A percentile compares a stretch with the other conserved stretches of the same genome.
phyloP scores from a whole-genome alignment of 2,329 filamentous ascomycete species.

The Alternaria novae-zelandiae region DNA sequence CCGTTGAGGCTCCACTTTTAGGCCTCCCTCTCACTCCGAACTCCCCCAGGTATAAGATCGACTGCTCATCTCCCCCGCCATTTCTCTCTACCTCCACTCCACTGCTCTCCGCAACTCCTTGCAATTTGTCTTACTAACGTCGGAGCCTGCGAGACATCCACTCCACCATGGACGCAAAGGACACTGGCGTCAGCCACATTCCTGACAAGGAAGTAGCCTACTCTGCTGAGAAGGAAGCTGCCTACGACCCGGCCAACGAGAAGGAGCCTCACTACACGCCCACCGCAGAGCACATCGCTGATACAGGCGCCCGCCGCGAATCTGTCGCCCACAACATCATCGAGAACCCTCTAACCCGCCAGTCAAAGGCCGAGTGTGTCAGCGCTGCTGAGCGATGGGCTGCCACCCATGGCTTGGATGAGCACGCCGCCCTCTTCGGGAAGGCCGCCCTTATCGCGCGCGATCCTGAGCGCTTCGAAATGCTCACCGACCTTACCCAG shows the following conservation, averaged over 20 bases:
- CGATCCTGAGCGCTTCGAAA: conserved; percentile 68
- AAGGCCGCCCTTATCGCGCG: conserved; percentile 78
- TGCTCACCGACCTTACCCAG: conserved; percentile 65
- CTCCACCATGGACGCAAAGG: conserved; percentile 11
- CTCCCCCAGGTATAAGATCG: conserved; percentile 10
- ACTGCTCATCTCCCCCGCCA: neutral
- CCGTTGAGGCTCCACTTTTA: conserved; percentile 13
- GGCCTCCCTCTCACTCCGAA: conserved; percentile 10
- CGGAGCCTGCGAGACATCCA: neutral
- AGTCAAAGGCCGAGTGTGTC: conserved; percentile 59
- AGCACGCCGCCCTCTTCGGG: conserved; percentile 65
- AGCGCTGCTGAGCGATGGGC: conserved; percentile 68
- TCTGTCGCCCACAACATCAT: conserved; percentile 57
- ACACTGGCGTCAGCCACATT: neutral
- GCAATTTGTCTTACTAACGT: neutral
- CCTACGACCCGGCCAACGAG: conserved; percentile 1
- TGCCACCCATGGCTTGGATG: conserved; percentile 62
- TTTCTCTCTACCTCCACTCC: conserved; percentile 5
- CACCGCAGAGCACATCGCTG: conserved; percentile 7
- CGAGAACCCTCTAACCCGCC: conserved; percentile 46
- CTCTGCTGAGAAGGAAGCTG: neutral
- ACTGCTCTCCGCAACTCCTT: neutral
- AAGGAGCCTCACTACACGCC: conserved; percentile 2
- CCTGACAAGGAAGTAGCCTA: conserved; percentile 7
- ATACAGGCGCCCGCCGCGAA: conserved; percentile 38